Conservation (phyloP, 1,284 basidiomycete genomes). For the Marasmius tenuissimus region DNA sequence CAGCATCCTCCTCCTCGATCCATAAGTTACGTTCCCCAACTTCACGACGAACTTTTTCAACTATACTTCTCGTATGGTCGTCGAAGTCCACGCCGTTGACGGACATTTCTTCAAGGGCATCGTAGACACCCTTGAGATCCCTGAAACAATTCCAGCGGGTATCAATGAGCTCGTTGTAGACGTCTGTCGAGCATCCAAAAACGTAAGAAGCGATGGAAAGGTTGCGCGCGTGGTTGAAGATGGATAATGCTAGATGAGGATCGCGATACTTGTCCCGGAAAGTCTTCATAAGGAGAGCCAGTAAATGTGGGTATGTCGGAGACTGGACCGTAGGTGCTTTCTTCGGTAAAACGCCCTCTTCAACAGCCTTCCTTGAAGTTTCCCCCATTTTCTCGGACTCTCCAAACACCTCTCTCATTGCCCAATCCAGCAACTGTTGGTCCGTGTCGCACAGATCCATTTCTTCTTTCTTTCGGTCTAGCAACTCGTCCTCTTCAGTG, state of each 20-base stretch:
- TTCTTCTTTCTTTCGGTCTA: constrained; percentile 78
- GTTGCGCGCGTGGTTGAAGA: constrained; percentile 77
- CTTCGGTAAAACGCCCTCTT: constrained; percentile 22
- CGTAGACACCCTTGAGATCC: constrained; percentile 72
- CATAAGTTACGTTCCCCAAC: constrained; percentile 53
- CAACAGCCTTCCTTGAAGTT: constrained; percentile 39
- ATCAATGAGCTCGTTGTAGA: constrained; percentile 83
- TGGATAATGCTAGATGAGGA: constrained; percentile 79
- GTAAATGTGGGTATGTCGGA: constrained; percentile 70
- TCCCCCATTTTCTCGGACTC: constrained; percentile 51
- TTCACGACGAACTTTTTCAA: constrained; percentile 68
- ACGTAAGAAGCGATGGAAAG: constrained; percentile 79
- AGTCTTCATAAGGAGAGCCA: constrained; percentile 72
- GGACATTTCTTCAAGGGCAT: constrained; percentile 78
- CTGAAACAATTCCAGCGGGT: constrained; percentile 82
- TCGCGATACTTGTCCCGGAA: constrained; percentile 77
- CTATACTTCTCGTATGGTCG: constrained; percentile 54
- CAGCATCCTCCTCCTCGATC: constrained; percentile 45
- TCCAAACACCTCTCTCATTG: constrained; percentile 67
- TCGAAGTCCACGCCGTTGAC: constrained; percentile 74
- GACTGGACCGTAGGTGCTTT: constrained; percentile 46
- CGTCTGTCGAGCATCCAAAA: constrained; percentile 81
- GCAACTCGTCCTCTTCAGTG: constrained; percentile 49
- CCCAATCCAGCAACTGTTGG: constrained; percentile 76
- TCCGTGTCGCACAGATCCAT: constrained; percentile 74